These are phyloP conservation scores for Ceratocystis eucalypticola DNA, from an alignment of 2,329 filamentous ascomycete species.

Conservation along the genomic window DNA sequence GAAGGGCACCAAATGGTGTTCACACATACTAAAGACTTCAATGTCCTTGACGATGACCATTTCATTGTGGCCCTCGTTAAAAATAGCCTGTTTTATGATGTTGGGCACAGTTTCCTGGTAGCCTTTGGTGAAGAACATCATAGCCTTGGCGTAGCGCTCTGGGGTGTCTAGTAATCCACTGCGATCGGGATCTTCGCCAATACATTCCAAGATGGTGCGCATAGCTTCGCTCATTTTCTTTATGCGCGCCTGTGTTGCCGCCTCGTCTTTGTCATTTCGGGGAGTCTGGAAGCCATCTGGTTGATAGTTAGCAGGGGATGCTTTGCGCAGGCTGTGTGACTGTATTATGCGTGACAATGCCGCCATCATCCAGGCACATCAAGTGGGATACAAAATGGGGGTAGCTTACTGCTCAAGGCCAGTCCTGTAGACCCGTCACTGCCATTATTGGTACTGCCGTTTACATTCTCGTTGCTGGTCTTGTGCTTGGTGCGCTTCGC, in stretches of 20 bases:
- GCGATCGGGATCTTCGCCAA: conserved; percentile 54
- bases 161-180: conserved; percentile 57
- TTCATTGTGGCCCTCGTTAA: conserved; percentile 93
- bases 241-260: conserved; percentile 31
- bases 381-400: neutral
- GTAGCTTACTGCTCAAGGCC: neutral
- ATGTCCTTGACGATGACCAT: conserved; percentile 98
- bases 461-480: neutral
- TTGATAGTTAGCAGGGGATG: neutral
- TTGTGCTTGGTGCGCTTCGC: conserved; percentile 16
- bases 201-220: conserved; percentile 52
- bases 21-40: conserved; percentile 85
- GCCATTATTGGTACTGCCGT: conserved; percentile 7
- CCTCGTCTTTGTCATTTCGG: conserved; percentile 17
- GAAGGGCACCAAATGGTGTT: conserved; percentile 95
- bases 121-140: conserved; percentile 91
- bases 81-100: conserved; percentile 86
- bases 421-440: neutral
- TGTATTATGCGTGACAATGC: neutral
- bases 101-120: conserved; percentile 90
- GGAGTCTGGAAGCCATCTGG: conserved; percentile 8
- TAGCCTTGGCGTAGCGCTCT: conserved; percentile 81
- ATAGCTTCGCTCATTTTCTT: conserved; percentile 49
- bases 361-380: neutral
- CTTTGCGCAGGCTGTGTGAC: neutral